Conservation (phyloP, 257 asterid genomes). For the Nicotiana tomentosiformis region DNA sequence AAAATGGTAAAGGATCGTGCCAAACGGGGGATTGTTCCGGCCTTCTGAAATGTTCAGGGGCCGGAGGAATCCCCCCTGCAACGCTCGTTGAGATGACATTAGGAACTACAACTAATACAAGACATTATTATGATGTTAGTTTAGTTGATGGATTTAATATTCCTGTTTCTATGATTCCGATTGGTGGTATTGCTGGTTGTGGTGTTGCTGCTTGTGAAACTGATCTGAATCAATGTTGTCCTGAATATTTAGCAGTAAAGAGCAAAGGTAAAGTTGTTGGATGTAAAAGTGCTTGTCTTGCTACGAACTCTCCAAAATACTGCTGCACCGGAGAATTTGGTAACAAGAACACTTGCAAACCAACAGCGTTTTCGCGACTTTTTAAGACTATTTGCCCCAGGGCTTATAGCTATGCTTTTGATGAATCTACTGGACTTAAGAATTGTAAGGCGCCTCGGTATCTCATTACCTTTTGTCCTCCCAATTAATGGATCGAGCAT, state of each 20-base stretch:
- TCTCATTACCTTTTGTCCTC: slow-evolving; percentile 63
- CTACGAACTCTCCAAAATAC: slow-evolving; percentile 27
- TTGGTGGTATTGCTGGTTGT: slow-evolving; percentile 39
- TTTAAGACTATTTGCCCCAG: slow-evolving; percentile 66
- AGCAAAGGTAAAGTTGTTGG: slow-evolving; percentile 46
- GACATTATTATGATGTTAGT: slow-evolving; percentile 76
- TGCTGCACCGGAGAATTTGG: slow-evolving; percentile 59
- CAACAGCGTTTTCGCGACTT: slow-evolving; percentile 35
- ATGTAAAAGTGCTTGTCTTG: slow-evolving; percentile 69
- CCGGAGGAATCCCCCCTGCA: slow-evolving; percentile 62
- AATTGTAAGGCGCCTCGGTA: slow-evolving; percentile 49
- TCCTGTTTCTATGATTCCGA: slow-evolving; percentile 63
- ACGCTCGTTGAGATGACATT: slow-evolving; percentile 76
- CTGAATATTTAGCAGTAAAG: slow-evolving; percentile 39
- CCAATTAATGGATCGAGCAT: slow-evolving; percentile 10
- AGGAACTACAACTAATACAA: slow-evolving; percentile 36
- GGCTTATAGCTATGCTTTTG: slow-evolving; percentile 56
- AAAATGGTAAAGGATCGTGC: slow-evolving; percentile 50
- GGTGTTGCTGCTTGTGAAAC: slow-evolving; percentile 72
- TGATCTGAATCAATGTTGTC: slow-evolving; percentile 52
- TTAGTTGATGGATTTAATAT: slow-evolving; percentile 76
- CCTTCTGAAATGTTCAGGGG: slow-evolving; percentile 43
- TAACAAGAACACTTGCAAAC: slow-evolving; percentile 31
- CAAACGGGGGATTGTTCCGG: slow-evolving; percentile 77
- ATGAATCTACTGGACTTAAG: slow-evolving; percentile 49